Conservation (phyloP, 1,139 yeast genomes). For the Yarrowia galli region DNA sequence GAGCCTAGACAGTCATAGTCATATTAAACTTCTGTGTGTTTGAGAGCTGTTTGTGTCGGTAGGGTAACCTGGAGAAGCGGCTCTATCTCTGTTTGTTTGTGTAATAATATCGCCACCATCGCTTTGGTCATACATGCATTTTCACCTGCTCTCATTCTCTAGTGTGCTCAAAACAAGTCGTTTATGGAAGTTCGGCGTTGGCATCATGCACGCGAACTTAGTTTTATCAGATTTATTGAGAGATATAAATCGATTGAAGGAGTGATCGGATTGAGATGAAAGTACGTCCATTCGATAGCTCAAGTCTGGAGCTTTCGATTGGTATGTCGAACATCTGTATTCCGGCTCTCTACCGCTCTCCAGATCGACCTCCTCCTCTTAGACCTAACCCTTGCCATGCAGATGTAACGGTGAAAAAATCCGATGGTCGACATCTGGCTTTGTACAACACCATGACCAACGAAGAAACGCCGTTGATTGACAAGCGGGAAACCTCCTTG, state of each 20-base stretch:
- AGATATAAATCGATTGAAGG: not conserved
- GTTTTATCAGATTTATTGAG: not conserved
- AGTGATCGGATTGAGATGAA: not conserved
- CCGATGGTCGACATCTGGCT: not conserved
- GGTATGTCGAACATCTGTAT: not conserved
- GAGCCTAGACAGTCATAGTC: not conserved
- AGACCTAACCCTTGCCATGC: not conserved
- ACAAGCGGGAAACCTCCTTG: constrained; percentile 17
- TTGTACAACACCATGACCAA: constrained; percentile 19
- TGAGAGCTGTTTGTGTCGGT: not conserved
- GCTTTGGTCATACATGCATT: too few relatives aligned
- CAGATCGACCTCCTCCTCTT: not conserved
- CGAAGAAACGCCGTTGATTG: constrained; percentile 34
- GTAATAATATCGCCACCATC: too few relatives aligned
- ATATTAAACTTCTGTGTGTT: not conserved
- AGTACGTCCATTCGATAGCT: not conserved
- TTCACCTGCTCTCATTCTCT: not conserved
- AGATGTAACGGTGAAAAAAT: constrained; percentile 4
- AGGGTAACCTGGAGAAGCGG: not conserved
- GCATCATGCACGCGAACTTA: not conserved
- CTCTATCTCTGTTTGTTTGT: too few relatives aligned
- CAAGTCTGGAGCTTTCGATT: not conserved
- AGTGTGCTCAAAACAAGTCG: not conserved
- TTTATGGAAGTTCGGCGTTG: constrained; percentile 8
- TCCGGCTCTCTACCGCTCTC: not conserved